Conservation (phyloP, 306 rosid genomes). For the Acacia melanoxylon region DNA sequence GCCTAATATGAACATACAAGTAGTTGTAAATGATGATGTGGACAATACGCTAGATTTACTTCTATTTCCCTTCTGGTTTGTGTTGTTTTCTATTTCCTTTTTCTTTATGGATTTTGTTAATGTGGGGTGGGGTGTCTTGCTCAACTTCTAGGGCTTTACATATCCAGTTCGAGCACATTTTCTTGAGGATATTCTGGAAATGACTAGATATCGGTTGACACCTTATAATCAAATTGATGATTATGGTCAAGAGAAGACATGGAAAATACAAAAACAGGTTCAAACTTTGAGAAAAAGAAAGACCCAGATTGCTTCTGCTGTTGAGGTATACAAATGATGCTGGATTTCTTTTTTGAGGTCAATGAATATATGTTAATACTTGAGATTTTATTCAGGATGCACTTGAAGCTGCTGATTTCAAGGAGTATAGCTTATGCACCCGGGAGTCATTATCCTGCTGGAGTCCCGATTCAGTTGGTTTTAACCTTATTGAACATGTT, state of each 20-base stretch:
- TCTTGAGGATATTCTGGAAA: conserved; percentile 83
- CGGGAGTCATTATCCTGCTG: conserved; percentile 79
- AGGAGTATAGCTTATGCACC: conserved; percentile 63
- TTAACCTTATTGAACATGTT: conserved; percentile 80
- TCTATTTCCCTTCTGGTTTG: conserved; percentile 25
- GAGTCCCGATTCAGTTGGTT: conserved; percentile 89
- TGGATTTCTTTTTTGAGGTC: neutral
- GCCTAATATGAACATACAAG: neutral
- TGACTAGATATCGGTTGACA: conserved; percentile 69
- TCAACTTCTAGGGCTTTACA: conserved; percentile 75
- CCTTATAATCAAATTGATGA: conserved; percentile 89
- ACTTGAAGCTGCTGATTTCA: conserved; percentile 64
- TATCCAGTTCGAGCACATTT: conserved; percentile 82
- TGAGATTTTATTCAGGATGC: conserved; percentile 64
- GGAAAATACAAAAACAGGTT: conserved; percentile 92
- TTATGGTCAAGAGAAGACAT: conserved; percentile 86
- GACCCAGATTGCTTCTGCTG: conserved; percentile 87
- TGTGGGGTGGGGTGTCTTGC: conserved; percentile 11
- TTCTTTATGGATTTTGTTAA: neutral
- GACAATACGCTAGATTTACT: conserved; percentile 11
- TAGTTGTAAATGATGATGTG: conserved; percentile 7
- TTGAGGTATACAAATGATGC: conserved; percentile 58
- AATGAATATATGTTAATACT: neutral
- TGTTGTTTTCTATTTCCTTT: neutral
- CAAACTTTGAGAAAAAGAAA: conserved; percentile 76